Percentiles rank a stretch among this genome's conserved stretches.
phyloP scores from a whole-genome alignment of 305 asterid genomes.

The Euphrasia arctica region DNA sequence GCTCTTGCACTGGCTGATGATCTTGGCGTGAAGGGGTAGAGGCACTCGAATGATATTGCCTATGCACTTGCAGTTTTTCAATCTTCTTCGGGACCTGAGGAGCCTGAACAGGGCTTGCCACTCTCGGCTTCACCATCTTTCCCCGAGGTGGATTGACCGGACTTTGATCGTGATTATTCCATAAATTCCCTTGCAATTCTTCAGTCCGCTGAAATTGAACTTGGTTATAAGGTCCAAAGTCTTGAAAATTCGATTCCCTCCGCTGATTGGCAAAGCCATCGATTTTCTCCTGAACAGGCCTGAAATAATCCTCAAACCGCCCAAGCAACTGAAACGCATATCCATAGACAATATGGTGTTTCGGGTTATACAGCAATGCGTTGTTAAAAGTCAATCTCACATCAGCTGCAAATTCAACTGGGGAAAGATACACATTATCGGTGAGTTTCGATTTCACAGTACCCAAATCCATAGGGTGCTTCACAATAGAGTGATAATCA shows the following conservation, averaged over 20 bases:
- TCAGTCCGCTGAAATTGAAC: conserved; percentile 24
- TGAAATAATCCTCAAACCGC: conserved; percentile 64
- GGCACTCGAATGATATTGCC: conserved; percentile 58
- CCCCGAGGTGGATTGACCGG: conserved; percentile 39
- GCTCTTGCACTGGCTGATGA: conserved; percentile 30
- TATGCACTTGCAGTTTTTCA: conserved; percentile 43
- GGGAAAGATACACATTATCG: conserved; percentile 42
- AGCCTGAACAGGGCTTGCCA: conserved; percentile 28
- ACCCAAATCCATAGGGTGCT: conserved; percentile 92
- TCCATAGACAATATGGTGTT: conserved; percentile 55
- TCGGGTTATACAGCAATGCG: conserved; percentile 81
- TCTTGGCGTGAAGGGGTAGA: conserved; percentile 51
- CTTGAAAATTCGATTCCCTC: conserved; percentile 32
- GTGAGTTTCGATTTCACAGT: conserved; percentile 63
- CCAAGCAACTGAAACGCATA: conserved; percentile 53
- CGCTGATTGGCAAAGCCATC: conserved; percentile 23
- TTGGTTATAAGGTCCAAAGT: conserved; percentile 18
- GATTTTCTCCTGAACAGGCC: conserved; percentile 54
- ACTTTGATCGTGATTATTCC: conserved; percentile 43
- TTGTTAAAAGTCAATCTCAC: conserved; percentile 75
- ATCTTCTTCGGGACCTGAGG: conserved; percentile 32
- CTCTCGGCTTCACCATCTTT: conserved; percentile 44
- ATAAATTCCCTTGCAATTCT: conserved; percentile 67
- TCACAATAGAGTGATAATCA: conserved; percentile 76
- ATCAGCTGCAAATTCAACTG: conserved; percentile 65